These are phyloP conservation scores for Quillaja saponaria DNA, from an alignment of 306 rosid species.

Conservation along the genomic window DNA sequence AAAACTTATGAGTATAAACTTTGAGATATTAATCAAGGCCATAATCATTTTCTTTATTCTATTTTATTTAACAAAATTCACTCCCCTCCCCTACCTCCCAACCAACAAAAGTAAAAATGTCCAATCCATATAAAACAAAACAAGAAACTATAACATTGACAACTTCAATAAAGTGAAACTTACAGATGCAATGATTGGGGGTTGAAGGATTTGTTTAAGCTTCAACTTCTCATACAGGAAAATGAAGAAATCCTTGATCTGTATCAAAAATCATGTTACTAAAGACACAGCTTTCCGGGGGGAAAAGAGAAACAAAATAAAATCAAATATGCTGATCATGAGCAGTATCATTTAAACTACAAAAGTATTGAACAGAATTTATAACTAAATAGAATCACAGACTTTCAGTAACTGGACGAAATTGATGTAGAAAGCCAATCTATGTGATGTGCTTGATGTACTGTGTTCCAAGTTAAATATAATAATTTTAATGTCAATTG, in stretches of 20 bases:
- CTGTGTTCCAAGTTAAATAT: not conserved
- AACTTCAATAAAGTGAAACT: conserved; percentile 36
- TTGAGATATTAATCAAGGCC: no score
- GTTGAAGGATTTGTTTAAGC: conserved; percentile 90
- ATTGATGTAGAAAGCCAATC: not conserved
- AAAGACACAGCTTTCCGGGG: conserved; percentile 9
- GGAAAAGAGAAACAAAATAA: conserved; percentile 10
- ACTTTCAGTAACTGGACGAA: not conserved
- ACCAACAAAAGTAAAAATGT: no score
- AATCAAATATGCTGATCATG: not conserved
- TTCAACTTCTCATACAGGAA: conserved; percentile 73
- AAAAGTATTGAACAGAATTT: conserved; percentile 7
- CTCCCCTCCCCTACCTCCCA: not conserved
- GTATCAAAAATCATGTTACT: conserved; percentile 41
- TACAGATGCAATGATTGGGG: conserved; percentile 97
- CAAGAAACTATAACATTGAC: conserved; percentile 7
- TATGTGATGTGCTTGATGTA: not conserved
- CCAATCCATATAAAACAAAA: not conserved
- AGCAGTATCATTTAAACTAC: not conserved
- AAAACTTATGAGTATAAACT: no score
- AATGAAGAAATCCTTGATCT: conserved; percentile 46
- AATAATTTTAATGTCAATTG: not conserved
- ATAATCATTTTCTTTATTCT: no score
- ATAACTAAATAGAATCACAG: conserved; percentile 12
- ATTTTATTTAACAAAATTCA: no score